Percentiles rank a stretch among this genome's conserved stretches.
These are phyloP conservation scores for Entelexis sorbosivorans DNA, from an alignment of 1,139 yeast species.

Conservation along the genomic window DNA sequence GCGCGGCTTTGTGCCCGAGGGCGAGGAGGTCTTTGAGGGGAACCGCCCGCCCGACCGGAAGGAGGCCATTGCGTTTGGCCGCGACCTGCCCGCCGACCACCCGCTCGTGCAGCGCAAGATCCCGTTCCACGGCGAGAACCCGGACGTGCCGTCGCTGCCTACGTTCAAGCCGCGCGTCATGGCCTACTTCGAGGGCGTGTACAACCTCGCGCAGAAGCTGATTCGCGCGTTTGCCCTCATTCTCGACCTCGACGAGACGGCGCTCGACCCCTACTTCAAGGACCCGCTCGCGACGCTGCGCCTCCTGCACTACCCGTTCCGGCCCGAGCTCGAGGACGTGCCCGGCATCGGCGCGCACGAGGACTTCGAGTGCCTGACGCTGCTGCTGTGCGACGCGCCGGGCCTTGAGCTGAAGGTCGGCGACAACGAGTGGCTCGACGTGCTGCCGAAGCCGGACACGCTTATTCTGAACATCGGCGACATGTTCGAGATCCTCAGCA, in stretches of 20 bases:
- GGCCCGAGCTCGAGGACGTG: conserved; percentile 23
- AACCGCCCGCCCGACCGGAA: conserved; percentile 24
- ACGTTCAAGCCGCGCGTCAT: conserved; percentile 24
- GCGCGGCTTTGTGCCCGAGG: conserved; percentile 29
- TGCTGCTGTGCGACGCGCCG: conserved; percentile 23
- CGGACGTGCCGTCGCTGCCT: conserved; percentile 18
- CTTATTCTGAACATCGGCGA: conserved; percentile 35
- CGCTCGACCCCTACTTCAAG: conserved; percentile 24
- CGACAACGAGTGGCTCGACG: conserved; percentile 53
- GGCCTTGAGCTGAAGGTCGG: conserved; percentile 55
- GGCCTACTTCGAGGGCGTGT: conserved; percentile 24
- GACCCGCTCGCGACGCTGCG: conserved; percentile 28
- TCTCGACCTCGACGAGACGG: conserved; percentile 28
- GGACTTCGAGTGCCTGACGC: conserved; percentile 33
- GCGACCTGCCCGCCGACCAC: conserved; percentile 13
- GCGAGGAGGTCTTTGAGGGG: conserved; percentile 19
- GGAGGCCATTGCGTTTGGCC: conserved; percentile 29
- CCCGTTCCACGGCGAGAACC: conserved; percentile 19
- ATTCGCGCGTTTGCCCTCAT: conserved; percentile 29
- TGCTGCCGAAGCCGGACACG: conserved; percentile 29
- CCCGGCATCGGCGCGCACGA: conserved; percentile 35
- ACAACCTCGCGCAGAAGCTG: conserved; percentile 26
- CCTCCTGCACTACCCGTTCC: conserved; percentile 30
- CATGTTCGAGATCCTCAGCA: conserved; percentile 33
- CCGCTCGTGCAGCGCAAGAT: conserved; percentile 9